These are phyloP conservation scores for Kwoniella europaea DNA, from an alignment of 768 basidiomycete species.

Conservation along the genomic window DNA sequence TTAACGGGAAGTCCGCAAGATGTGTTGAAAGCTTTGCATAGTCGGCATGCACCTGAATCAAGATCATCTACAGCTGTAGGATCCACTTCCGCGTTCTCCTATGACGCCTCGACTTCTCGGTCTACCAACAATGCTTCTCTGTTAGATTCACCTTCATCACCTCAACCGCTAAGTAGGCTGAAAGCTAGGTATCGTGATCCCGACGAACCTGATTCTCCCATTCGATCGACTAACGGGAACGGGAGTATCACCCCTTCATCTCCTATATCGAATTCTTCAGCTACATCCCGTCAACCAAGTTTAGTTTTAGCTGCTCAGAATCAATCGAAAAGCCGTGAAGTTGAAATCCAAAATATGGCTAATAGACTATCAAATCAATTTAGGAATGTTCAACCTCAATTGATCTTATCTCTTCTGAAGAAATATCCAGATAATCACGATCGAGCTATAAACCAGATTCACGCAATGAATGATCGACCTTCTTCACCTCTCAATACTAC, in stretches of 20 bases:
- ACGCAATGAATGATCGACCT: constrained; percentile 11
- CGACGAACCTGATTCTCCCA: constrained; percentile 40
- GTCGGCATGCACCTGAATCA: constrained; percentile 20
- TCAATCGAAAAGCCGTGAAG: constrained; percentile 14
- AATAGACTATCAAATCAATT: constrained; percentile 19
- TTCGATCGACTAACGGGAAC: constrained; percentile 3
- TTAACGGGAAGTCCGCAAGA: constrained; percentile 30
- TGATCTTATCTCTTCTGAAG: constrained; percentile 9
- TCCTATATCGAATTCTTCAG: not conserved
- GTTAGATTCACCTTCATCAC: constrained; percentile 32
- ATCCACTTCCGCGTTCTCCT: constrained; percentile 18
- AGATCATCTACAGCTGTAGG: not conserved
- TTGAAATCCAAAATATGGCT: constrained; percentile 2
- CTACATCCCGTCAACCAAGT: constrained; percentile 21
- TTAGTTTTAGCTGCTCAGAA: constrained; percentile 36
- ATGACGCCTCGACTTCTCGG: constrained; percentile 22
- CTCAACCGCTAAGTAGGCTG: constrained; percentile 35
- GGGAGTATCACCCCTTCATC: constrained; percentile 9
- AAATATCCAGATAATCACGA: constrained; percentile 16
- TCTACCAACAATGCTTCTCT: not conserved
- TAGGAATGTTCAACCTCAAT: constrained; percentile 10
- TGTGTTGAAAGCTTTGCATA: constrained; percentile 25
- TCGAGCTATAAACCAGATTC: constrained; percentile 32
- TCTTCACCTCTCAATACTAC: constrained; percentile 2
- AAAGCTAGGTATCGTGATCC: constrained; percentile 39